A percentile compares a stretch with the other conserved stretches of the same genome.
phyloP scores from a whole-genome alignment of 805 yeast genomes.

The Yamadazyma scolyti region DNA sequence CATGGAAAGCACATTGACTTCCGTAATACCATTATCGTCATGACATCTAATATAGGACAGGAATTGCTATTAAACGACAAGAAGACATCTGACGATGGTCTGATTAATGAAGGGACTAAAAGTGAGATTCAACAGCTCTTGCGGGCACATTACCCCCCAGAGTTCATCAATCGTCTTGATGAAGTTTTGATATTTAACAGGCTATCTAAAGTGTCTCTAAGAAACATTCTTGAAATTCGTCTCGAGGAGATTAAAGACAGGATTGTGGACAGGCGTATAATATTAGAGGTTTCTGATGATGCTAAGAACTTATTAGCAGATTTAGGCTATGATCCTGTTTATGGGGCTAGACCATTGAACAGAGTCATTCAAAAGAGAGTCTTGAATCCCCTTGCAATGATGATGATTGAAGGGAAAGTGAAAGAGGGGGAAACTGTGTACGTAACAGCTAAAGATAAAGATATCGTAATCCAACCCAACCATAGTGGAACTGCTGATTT shows the following conservation, averaged over 20 bases:
- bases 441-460: conserved; percentile 22
- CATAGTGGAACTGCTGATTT: too few species aligned
- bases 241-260: conserved; percentile 78
- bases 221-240: conserved; percentile 81
- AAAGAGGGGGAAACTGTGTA: conserved; percentile 33
- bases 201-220: conserved; percentile 69
- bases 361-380: conserved; percentile 78
- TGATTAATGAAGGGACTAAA: conserved; percentile 52
- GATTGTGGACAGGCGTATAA: conserved; percentile 73
- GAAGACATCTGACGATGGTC: conserved; percentile 55
- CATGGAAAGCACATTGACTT: conserved; percentile 94
- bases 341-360: conserved; percentile 96
- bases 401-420: conserved; percentile 76
- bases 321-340: conserved; percentile 84
- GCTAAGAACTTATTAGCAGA: conserved; percentile 80
- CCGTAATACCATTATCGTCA: conserved; percentile 89
- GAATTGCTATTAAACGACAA: conserved; percentile 73
- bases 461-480: conserved; percentile 28
- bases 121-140: conserved; percentile 61
- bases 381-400: conserved; percentile 84
- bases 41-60: conserved; percentile 97
- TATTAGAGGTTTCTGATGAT: conserved; percentile 46
- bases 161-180: conserved; percentile 90
- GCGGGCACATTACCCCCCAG: conserved; percentile 82
- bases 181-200: conserved; percentile 93